Base-by-base conservation (phyloP, 768 basidiomycete genomes). In the Paxillus involutus region DNA sequence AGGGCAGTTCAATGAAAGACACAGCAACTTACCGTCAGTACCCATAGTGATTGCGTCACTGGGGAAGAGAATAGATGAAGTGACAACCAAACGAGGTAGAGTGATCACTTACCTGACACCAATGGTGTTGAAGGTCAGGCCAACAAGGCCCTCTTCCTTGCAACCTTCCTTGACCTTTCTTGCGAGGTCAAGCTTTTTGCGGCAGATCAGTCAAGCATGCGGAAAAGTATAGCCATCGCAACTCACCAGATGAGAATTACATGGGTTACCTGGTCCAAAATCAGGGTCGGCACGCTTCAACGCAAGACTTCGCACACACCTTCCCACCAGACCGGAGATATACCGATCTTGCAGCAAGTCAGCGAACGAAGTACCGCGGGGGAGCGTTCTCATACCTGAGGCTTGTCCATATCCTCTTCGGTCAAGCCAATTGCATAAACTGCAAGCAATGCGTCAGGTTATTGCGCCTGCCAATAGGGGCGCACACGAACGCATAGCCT, bases 261-360 rank as follows among this genome's bases (percentile, higher is more conserved):
- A 94, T 3, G 91, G 91, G 67, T 93, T 94, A 37, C 91, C 89
- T 87, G 56, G 48, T 29, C 24, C 42, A 40, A 17, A 46, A 50
- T 56, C 19, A 51, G 49, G 40, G 19, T 40, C 51, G 11, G 19
- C 19, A 44, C 9, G 6, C n/a, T 45, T 21, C 1, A 37, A 39
- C 16, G 35, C 35, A 44, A 43, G 10, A 40, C 24, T 29, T 14
- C 14, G 37, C 10, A 49, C 59, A 56, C 59, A 87, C 91, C 91
- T 80, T 94, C 91, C 90, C 91, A 94, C 91, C 91, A 94, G 49
- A 93, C 80, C 3, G 89, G 86, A 30, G 89, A 89, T 63, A 94
- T 91, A 44, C 92, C 92, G 63, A 94, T 86, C 88, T 92, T 40
- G 65, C 19, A 59, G 21, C 35, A 52, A 43, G 33, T 60, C 29